A percentile compares a stretch with the other conserved stretches of the same genome.
phyloP scores from a whole-genome alignment of 2,329 filamentous ascomycete species.

The Gliomastix tumulicola region DNA sequence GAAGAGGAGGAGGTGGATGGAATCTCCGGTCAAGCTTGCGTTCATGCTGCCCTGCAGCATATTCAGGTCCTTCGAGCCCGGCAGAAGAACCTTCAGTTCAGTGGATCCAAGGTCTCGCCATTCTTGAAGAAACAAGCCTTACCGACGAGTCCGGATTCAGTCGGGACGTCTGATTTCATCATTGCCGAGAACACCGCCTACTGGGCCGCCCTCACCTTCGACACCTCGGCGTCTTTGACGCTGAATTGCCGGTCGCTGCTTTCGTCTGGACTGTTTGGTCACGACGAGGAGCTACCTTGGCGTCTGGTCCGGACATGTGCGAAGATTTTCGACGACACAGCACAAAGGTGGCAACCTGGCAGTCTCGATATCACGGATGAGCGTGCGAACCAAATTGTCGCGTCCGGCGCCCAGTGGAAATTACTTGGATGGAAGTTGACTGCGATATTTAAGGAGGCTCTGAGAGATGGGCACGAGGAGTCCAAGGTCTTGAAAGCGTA shows the following conservation, averaged over 20 bases:
- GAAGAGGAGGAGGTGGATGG: constrained; percentile 32
- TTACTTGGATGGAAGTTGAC: constrained; percentile 21
- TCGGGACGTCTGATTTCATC: constrained; percentile 22
- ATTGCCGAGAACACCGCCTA: constrained; percentile 28
- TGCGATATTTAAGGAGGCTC: constrained; percentile 21
- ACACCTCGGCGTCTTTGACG: constrained; percentile 30
- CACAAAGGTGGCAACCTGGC: constrained; percentile 14
- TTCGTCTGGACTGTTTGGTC: constrained; percentile 27
- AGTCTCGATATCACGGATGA: constrained; percentile 19
- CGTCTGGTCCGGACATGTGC: constrained; percentile 16
- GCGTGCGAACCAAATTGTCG: constrained; percentile 19
- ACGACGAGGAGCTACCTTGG: constrained; percentile 20
- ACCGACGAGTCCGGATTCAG: constrained; percentile 14
- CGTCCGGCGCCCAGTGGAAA: constrained; percentile 18
- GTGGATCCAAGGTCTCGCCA: constrained; percentile 27
- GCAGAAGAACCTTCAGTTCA: constrained; percentile 30
- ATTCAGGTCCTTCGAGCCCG: constrained; percentile 28
- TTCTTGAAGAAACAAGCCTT: constrained; percentile 10
- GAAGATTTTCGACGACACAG: constrained; percentile 18
- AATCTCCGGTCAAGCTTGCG: constrained; percentile 28
- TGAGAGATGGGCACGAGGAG: constrained; percentile 21
- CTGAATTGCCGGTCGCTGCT: constrained; percentile 29
- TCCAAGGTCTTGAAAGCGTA: constrained; percentile 16
- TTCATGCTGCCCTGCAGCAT: constrained; percentile 31
- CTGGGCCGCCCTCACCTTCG: constrained; percentile 32